These are phyloP conservation scores for carrot (Daucus carota) DNA, from an alignment of 129 eudicot genomes.

Conservation along the genomic window DH1_v3.0 NC_030384.2:31758001-31758500, in stretches of 20 bases:
- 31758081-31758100: neutral
- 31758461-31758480: neutral
- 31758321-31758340: conserved; percentile 15
- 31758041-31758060: neutral
- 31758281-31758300: neutral
- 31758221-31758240: neutral
- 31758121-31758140: neutral
- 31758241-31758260: neutral
- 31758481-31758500: neutral
- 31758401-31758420: conserved; percentile 72
- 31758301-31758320: conserved; percentile 13
- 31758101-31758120: too few species aligned
- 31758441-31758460: conserved; percentile 55
- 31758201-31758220: neutral
- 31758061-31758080: neutral
- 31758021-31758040: neutral
- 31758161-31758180: neutral
- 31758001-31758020: neutral
- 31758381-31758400: conserved; percentile 93
- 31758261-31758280: neutral
- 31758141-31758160: neutral
- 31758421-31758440: conserved; percentile 47
- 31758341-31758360: conserved; percentile 60
- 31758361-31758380: conserved; percentile 40
- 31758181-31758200: neutral